These are phyloP conservation scores for Piedraia hortae DNA, from an alignment of 2,329 filamentous ascomycete species.

Conservation along the genomic window DNA sequence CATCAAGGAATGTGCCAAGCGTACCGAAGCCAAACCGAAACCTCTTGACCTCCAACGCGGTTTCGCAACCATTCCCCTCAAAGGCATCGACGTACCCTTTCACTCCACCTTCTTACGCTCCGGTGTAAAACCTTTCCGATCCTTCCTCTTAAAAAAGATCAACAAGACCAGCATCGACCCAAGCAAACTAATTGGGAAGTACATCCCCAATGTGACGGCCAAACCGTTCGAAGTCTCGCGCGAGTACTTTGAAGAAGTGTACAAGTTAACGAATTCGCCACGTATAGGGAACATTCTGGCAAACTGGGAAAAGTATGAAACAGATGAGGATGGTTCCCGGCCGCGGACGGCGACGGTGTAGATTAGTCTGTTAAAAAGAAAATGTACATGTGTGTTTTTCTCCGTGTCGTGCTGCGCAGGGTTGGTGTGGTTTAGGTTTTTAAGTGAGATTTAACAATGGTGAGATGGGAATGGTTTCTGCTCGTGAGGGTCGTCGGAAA, in stretches of 20 bases:
- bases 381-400: no score
- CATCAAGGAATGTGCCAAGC: constrained; percentile 63
- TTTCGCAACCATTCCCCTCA: constrained; percentile 87
- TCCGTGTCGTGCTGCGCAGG: no score
- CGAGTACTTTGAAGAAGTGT: constrained; percentile 99
- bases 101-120: constrained; percentile 95
- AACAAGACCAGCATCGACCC: constrained; percentile 97
- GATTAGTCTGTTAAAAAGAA: background rate
- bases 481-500: no score
- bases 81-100: constrained; percentile 96
- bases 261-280: constrained; percentile 61
- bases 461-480: no score
- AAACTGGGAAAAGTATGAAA: constrained; percentile 34
- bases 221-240: constrained; percentile 84
- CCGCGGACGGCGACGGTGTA: constrained; percentile 7
- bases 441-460: background rate
- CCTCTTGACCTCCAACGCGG: constrained; percentile 80
- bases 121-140: constrained; percentile 95
- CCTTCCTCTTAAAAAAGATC: constrained; percentile 98
- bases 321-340: constrained; percentile 10
- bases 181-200: constrained; percentile 88
- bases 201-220: constrained; percentile 96
- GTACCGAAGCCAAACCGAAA: constrained; percentile 65
- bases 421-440: no score
- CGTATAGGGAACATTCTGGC: constrained; percentile 55